A percentile compares a stretch with the other conserved stretches of the same genome.
Evolutionary conservation across 331 rosid genomes (phyloP).

Genomic region (Pyracantha coccinea): DNA sequence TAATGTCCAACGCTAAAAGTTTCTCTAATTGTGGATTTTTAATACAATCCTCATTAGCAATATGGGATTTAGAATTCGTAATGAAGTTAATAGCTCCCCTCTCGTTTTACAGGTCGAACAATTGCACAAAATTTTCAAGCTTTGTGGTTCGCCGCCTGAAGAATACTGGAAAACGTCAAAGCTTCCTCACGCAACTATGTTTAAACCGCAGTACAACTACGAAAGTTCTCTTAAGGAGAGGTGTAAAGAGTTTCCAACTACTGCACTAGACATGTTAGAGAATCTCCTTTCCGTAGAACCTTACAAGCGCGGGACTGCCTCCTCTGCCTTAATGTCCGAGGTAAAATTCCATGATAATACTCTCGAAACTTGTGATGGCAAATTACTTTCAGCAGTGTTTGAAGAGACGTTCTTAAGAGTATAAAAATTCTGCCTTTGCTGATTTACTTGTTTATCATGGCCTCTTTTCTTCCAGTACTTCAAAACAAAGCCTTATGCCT

Average conservation of each 20-base stretch:
- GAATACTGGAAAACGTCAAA: constrained; percentile 77
- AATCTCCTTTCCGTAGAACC: constrained; percentile 69
- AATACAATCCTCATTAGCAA: neutral
- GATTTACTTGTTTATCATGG: neutral
- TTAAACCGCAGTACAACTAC: constrained; percentile 69
- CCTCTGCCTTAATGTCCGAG: constrained; percentile 84
- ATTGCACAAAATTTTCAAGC: constrained; percentile 86
- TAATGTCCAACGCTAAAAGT: neutral
- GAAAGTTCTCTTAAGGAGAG: constrained; percentile 62
- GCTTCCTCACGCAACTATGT: constrained; percentile 90
- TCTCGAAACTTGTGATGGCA: neutral
- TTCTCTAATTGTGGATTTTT: neutral
- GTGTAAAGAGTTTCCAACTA: constrained; percentile 52
- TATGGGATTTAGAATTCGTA: neutral
- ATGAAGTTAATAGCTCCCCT: neutral
- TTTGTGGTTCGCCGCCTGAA: constrained; percentile 88
- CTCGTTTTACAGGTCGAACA: constrained; percentile 69
- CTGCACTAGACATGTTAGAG: constrained; percentile 57
- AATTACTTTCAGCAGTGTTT: neutral
- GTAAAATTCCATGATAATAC: constrained; percentile 25
- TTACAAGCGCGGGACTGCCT: constrained; percentile 72
- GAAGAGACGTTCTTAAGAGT: neutral
- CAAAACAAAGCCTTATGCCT: constrained; percentile 65
- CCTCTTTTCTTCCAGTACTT: constrained; percentile 49
- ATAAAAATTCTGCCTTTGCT: neutral